Percentiles rank a stretch among this genome's conserved stretches.
phyloP scores from a whole-genome alignment of 306 rosid genomes.

The Cercis canadensis region DNA sequence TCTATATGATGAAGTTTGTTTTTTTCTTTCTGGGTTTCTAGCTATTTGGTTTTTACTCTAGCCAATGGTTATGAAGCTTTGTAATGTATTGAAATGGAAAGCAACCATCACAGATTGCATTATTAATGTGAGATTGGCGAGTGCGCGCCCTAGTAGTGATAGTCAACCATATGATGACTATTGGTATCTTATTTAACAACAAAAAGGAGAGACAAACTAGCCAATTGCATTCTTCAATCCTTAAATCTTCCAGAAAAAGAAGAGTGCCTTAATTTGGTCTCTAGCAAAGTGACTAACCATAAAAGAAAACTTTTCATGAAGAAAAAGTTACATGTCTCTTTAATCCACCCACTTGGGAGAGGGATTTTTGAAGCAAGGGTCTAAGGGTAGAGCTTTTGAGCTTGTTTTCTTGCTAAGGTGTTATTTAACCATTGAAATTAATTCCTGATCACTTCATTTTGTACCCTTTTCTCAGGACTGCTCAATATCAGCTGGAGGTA shows the following conservation, averaged over 20 bases:
- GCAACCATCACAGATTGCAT: conserved; percentile 31
- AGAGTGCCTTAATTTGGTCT: background rate
- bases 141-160: conserved; percentile 28
- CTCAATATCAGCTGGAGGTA: conserved; percentile 67
- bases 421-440: conserved; percentile 1
- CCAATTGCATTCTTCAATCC: conserved; percentile 19
- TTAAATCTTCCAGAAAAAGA: conserved; percentile 44
- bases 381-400: background rate
- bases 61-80: conserved; percentile 15
- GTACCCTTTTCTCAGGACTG: conserved; percentile 53
- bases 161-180: background rate
- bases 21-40: background rate
- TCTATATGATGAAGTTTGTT: background rate
- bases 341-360: background rate
- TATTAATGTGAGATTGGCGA: conserved; percentile 32
- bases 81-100: conserved; percentile 27
- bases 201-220: conserved; percentile 17
- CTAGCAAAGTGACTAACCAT: conserved; percentile 4
- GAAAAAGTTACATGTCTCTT: conserved; percentile 24
- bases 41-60: background rate
- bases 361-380: background rate
- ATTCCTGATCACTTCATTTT: background rate
- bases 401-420: background rate
- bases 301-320: conserved; percentile 20
- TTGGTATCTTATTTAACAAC: conserved; percentile 36